Evolutionary conservation across 129 eudicot genomes (phyloP).

Genomic region (Saussurea involucrata): DNA sequence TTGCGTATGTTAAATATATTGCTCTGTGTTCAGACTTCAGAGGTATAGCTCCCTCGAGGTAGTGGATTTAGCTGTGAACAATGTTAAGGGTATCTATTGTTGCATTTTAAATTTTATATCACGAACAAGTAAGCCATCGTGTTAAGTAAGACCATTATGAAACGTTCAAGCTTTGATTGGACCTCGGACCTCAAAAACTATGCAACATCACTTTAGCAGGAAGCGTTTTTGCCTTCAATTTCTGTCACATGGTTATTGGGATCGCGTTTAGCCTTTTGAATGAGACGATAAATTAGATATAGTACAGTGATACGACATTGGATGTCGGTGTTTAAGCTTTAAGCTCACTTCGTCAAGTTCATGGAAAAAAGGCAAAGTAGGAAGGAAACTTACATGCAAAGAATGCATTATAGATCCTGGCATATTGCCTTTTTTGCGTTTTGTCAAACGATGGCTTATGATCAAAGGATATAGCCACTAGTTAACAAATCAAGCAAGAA

Average conservation of each 20-base stretch:
- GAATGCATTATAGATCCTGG: not conserved
- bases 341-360: not conserved
- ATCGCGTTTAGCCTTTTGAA: not conserved
- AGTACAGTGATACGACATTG: not conserved
- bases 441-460: not conserved
- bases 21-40: no score
- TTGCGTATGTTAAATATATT: not conserved
- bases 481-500: constrained; percentile 8
- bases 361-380: not conserved
- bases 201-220: not conserved
- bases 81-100: not conserved
- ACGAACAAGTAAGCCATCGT: not conserved
- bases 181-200: not conserved
- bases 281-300: not conserved
- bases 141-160: not conserved
- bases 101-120: not conserved
- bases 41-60: not conserved
- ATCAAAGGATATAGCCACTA: not conserved
- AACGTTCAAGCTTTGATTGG: constrained; percentile 9
- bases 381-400: not conserved
- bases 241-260: not conserved
- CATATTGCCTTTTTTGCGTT: no score
- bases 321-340: not conserved
- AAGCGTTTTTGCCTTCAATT: not conserved
- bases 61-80: not conserved